These are phyloP conservation scores for Pseudoperonospora humuli DNA, from an alignment of 352 stramenopile genomes.

Conservation along the genomic window DNA sequence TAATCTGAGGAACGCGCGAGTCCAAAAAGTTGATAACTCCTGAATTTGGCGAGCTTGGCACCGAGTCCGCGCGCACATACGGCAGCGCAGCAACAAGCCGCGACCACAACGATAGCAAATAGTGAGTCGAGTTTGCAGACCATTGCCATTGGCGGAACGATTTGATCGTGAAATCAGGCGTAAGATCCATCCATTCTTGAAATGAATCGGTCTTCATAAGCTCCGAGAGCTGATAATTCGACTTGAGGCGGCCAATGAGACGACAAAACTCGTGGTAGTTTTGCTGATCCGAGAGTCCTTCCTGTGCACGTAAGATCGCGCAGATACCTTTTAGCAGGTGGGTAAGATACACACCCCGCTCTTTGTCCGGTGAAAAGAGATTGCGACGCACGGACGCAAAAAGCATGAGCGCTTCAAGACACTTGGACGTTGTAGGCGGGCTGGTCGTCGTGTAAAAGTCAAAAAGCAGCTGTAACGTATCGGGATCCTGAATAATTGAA, in stretches of 20 bases:
- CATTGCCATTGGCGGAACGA: slow-evolving; percentile 95
- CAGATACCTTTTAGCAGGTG: slow-evolving; percentile 92
- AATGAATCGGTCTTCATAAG: slow-evolving; percentile 96
- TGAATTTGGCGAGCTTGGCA: slow-evolving; percentile 37
- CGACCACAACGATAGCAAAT: slow-evolving; percentile 95
- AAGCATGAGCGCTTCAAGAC: slow-evolving; percentile 94
- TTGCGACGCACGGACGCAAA: slow-evolving; percentile 92
- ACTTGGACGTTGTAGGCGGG: slow-evolving; percentile 91
- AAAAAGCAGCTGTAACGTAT: slow-evolving; percentile 93
- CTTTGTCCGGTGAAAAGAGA: slow-evolving; percentile 96
- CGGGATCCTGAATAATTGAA: slow-evolving; percentile 88
- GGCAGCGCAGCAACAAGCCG: slow-evolving; percentile 93
- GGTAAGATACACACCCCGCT: slow-evolving; percentile 89
- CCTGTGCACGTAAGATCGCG: slow-evolving; percentile 90
- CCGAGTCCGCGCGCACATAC: slow-evolving; percentile 86
- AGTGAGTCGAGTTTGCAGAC: slow-evolving; percentile 93
- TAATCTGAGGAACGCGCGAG: slow-evolving; percentile 74
- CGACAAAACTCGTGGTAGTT: slow-evolving; percentile 99
- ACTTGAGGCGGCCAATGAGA: slow-evolving; percentile 94
- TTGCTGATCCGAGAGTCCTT: slow-evolving; percentile 95
- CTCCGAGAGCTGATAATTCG: slow-evolving; percentile 97
- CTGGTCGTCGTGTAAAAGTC: slow-evolving; percentile 94
- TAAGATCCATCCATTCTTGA: slow-evolving; percentile 95
- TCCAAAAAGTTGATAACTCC: slow-evolving; percentile 64
- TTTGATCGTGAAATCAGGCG: slow-evolving; percentile 94